Conservation (phyloP, 2,329 filamentous ascomycete species). For the Nothophoma quercina region DNA sequence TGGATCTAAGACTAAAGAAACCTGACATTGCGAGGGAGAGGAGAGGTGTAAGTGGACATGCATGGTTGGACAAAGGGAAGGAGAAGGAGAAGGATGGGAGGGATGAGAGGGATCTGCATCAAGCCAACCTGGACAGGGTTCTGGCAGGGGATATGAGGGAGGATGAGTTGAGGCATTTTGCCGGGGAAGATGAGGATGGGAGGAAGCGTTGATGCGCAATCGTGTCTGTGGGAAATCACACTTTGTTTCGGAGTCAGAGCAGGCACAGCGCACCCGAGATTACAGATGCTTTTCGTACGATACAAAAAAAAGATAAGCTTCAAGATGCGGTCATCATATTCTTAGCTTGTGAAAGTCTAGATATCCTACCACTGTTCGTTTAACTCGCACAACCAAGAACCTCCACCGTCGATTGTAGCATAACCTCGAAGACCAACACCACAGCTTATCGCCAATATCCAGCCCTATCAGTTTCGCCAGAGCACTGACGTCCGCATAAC, state of each 20-base stretch:
- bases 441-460: not conserved
- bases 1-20: slow-evolving; percentile 18
- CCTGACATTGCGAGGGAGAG: not conserved
- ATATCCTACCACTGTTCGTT: not conserved
- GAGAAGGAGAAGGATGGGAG: slow-evolving; percentile 20
- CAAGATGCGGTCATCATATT: too few species aligned
- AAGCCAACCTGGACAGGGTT: slow-evolving; percentile 21
- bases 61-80: slow-evolving; percentile 38
- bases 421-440: not conserved
- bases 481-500: not conserved
- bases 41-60: slow-evolving; percentile 6
- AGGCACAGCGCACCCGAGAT: too few species aligned
- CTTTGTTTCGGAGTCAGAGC: too few species aligned
- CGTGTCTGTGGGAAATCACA: too few species aligned
- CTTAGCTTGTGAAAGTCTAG: too few species aligned
- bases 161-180: slow-evolving; percentile 20
- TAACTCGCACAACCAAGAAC: not conserved
- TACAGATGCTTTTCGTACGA: too few species aligned
- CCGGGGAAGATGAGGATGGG: slow-evolving; percentile 9
- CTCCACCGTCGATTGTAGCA: too few species aligned
- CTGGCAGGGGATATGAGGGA: slow-evolving; percentile 25
- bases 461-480: not conserved
- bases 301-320: too few species aligned
- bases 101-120: slow-evolving; percentile 23
- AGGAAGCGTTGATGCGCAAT: not conserved